Base-by-base conservation (phyloP, 2,329 filamentous ascomycete species). In the Acarospora socialis region DNA sequence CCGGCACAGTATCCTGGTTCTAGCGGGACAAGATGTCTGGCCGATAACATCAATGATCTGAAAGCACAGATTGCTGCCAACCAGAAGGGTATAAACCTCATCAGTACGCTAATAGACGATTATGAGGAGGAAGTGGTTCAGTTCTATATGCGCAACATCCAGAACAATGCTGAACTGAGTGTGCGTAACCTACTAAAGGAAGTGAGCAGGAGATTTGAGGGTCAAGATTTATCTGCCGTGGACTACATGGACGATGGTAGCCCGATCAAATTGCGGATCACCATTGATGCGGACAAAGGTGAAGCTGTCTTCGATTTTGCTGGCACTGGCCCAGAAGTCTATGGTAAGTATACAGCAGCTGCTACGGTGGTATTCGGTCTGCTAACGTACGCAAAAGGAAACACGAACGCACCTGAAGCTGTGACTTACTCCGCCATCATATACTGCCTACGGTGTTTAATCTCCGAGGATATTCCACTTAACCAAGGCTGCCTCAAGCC, bases 181-280 rank as follows among this genome's bases (percentile, higher is more conserved):
- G 83, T 92, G 0, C 70, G 80, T 12, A 70, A 69, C 30, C 64
- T 92, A 4, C 63, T 92, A 17, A 83, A 78, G 47, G 62, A 70
- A 3, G 74, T 87, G n/a, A 66, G 73, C 46, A 67, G 67, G 39
- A 66, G 72, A 15, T 81, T 83, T 43, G 66, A 73, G 42, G 77
- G 77, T 2, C 66, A 72, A 35, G 72, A 80, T n/a, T 66, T 92
- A 0, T 67, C 70, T 5, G 79, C 83, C 0, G 63, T 76, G 1
- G 82, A 92, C 48, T 82, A 76, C 58, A 90, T 92, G 80, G 83
- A 92, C 44, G 82, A 92, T 45, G 82, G 82, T 16, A 80, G 70
- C 7, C 79, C 81, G 0, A 87, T 92, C 46, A 63, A 68, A 31
- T 65, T 92, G 5, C 77, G 73, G 39, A 67, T 92, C 7, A 76